phyloP scores from a whole-genome alignment of 371 early-diverging fungal genomes.

The Sporodiniella umbellata region DNA sequence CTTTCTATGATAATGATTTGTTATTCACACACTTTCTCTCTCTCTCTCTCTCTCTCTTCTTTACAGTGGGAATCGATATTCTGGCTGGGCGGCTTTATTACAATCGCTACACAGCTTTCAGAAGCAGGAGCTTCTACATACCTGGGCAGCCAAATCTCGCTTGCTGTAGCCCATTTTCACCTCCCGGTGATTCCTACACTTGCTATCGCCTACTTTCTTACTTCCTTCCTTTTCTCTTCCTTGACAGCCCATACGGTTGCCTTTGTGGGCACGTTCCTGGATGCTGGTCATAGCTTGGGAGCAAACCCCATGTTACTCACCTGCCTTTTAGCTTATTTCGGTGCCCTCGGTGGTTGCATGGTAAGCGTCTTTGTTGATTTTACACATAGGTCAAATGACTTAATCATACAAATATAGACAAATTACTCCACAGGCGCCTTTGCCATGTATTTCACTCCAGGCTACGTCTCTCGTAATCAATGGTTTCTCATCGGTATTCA shows the following conservation, averaged over 20 bases:
- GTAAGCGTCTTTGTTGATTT: not conserved
- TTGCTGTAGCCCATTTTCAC: slow-evolving; percentile 24
- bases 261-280: slow-evolving; percentile 70
- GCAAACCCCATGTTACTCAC: slow-evolving; percentile 57
- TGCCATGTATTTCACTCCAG: slow-evolving; percentile 53
- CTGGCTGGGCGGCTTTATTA: slow-evolving; percentile 78
- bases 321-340: slow-evolving; percentile 63
- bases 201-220: slow-evolving; percentile 61
- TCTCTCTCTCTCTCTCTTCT: too few relatives aligned
- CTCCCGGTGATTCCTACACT: slow-evolving; percentile 46
- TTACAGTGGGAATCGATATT: slow-evolving; percentile 78
- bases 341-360: slow-evolving; percentile 62
- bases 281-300: slow-evolving; percentile 63
- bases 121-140: slow-evolving; percentile 63
- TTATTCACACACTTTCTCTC: too few relatives aligned
- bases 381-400: not conserved
- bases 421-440: slow-evolving; percentile 10
- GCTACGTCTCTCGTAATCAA: slow-evolving; percentile 42
- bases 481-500: slow-evolving; percentile 59
- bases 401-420: not conserved
- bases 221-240: slow-evolving; percentile 73
- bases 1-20: too few relatives aligned
- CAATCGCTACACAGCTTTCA: slow-evolving; percentile 72
- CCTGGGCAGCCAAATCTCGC: slow-evolving; percentile 57
- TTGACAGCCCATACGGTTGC: slow-evolving; percentile 68